Percentiles rank a stretch among this genome's conserved stretches.
These are phyloP conservation scores for Thermomucor indicae-seudaticae DNA, from an alignment of 371 early-diverging fungal genomes.

Conservation along the genomic window DNA sequence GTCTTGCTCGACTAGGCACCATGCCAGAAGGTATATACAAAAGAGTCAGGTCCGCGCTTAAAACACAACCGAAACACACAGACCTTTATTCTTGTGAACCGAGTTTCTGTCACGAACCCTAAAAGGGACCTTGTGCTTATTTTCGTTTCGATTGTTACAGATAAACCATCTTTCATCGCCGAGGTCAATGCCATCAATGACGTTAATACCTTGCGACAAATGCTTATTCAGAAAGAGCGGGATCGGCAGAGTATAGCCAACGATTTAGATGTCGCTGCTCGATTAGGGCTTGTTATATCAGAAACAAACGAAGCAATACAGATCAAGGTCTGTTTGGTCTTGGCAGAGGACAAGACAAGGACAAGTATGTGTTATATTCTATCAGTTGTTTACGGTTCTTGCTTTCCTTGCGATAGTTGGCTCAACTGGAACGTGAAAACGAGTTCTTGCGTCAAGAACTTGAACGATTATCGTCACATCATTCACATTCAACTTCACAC, in stretches of 20 bases:
- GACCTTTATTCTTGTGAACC: background rate
- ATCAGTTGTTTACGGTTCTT: background rate
- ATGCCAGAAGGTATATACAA: slow-evolving; percentile 38
- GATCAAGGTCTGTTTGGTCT: slow-evolving; percentile 35
- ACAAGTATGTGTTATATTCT: background rate
- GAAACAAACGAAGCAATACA: slow-evolving; percentile 61
- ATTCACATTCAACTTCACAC: background rate
- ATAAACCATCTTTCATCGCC: slow-evolving; percentile 41
- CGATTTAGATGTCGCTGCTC: slow-evolving; percentile 64
- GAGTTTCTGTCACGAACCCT: background rate
- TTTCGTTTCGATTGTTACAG: slow-evolving; percentile 13
- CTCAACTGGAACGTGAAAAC: slow-evolving; percentile 57
- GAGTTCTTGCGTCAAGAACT: slow-evolving; percentile 47
- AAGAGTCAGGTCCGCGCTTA: background rate
- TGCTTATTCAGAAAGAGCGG: slow-evolving; percentile 61
- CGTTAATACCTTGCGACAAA: slow-evolving; percentile 40
- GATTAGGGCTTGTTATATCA: slow-evolving; percentile 60
- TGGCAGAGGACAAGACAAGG: slow-evolving; percentile 1
- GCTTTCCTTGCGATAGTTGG: slow-evolving; percentile 25
- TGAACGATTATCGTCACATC: slow-evolving; percentile 9
- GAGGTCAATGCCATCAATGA: slow-evolving; percentile 49
- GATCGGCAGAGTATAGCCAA: slow-evolving; percentile 58
- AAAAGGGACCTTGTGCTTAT: background rate
- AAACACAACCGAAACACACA: background rate
- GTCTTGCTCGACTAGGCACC: slow-evolving; percentile 43